phyloP scores from a whole-genome alignment of 2,329 filamentous ascomycete genomes.

The Phaeosphaeria sp. region DNA sequence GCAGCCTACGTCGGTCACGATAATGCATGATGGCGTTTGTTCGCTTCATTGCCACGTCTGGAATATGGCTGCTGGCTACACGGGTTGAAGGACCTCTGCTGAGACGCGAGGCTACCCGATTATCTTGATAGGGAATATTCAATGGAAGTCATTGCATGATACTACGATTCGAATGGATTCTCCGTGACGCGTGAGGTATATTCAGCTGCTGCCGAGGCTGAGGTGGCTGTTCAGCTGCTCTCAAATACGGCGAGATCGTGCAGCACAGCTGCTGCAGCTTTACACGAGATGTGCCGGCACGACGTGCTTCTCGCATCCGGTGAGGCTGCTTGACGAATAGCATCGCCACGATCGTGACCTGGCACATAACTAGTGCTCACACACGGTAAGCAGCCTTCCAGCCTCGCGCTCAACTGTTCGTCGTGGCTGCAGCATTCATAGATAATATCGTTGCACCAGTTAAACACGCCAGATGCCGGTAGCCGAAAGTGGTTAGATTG shows the following conservation, averaged over 20 bases:
- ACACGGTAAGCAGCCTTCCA: not conserved
- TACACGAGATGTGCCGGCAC: not conserved
- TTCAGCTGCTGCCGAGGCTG: not conserved
- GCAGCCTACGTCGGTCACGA: slow-evolving; percentile 26
- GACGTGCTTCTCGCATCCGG: not conserved
- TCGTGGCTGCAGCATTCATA: not conserved
- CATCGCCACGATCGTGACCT: not conserved
- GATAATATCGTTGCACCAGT: too few species aligned
- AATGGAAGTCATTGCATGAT: slow-evolving; percentile 17
- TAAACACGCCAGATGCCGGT: not conserved
- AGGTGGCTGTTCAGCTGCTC: not conserved
- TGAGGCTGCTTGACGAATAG: not conserved
- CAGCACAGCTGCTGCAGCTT: not conserved
- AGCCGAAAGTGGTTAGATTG: not conserved
- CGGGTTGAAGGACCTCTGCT: slow-evolving; percentile 25
- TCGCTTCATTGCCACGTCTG: slow-evolving; percentile 13
- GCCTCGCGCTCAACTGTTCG: not conserved
- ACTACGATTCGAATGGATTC: not conserved
- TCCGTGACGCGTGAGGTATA: not conserved
- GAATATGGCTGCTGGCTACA: slow-evolving; percentile 7
- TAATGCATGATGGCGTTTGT: slow-evolving; percentile 19
- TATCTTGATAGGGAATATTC: slow-evolving; percentile 17
- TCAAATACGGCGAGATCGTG: too few species aligned
- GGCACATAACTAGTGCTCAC: not conserved
- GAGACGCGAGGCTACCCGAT: slow-evolving; percentile 22